Evolutionary conservation across 345 rosid species (phyloP).

Genomic region (Passiflora organensis): DNA sequence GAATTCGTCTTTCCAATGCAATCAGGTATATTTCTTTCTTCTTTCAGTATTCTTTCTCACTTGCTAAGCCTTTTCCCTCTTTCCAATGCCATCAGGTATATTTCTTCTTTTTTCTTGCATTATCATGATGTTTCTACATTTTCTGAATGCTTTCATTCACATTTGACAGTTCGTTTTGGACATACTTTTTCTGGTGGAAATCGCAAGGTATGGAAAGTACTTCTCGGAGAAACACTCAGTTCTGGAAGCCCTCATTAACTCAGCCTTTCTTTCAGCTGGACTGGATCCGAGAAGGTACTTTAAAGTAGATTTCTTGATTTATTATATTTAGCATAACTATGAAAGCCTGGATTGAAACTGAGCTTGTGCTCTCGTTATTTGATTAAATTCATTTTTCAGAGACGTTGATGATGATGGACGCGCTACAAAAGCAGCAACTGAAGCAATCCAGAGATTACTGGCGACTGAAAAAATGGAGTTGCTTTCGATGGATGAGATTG

Average conservation of each 20-base stretch:
- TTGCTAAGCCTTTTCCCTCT: neutral
- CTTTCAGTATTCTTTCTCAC: neutral
- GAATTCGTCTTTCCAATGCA: constrained; percentile 4
- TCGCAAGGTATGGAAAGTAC: constrained; percentile 37
- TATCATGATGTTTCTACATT: neutral
- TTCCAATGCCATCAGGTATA: too few species aligned
- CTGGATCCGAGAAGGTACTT: constrained; percentile 44
- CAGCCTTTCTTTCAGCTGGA: constrained; percentile 39
- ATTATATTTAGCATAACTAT: neutral
- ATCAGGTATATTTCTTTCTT: constrained; percentile 25
- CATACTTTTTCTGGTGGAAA: constrained; percentile 42
- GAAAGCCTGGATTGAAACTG: neutral
- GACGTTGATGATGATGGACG: constrained; percentile 30
- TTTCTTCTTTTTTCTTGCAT: too few species aligned
- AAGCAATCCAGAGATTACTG: constrained; percentile 37
- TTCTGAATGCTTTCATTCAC: constrained; percentile 13
- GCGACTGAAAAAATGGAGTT: constrained; percentile 20
- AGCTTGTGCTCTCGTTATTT: neutral
- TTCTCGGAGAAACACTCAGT: constrained; percentile 33
- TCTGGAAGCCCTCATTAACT: constrained; percentile 30
- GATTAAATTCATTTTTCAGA: neutral
- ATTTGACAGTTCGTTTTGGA: constrained; percentile 42
- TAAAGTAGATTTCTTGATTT: constrained; percentile 1
- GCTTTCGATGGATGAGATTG: constrained; percentile 6
- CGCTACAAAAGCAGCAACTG: constrained; percentile 31